These are phyloP conservation scores for Bruguiera sexangula DNA, from an alignment of 345 rosid genomes.

Conservation along the genomic window DNA sequence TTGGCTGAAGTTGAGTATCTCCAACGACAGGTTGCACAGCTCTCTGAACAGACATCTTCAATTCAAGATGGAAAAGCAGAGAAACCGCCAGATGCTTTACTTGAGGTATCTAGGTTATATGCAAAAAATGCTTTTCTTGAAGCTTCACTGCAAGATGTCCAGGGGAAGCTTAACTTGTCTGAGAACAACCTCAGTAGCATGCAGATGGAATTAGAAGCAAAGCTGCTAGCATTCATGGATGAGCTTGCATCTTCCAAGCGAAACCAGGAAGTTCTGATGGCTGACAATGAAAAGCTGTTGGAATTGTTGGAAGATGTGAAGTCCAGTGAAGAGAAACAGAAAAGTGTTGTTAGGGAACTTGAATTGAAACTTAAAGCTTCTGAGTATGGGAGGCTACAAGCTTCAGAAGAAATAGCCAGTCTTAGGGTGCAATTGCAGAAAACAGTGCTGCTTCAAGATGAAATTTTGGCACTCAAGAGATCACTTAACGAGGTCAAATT, in stretches of 20 bases:
- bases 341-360: conserved; percentile 42
- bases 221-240: conserved; percentile 25
- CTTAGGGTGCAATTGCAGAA: conserved; percentile 48
- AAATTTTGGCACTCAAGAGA: conserved; percentile 47
- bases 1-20: conserved; percentile 41
- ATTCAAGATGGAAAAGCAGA: conserved; percentile 37
- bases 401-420: conserved; percentile 46
- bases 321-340: conserved; percentile 49
- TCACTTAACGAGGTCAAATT: conserved; percentile 41
- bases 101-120: conserved; percentile 41
- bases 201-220: conserved; percentile 37
- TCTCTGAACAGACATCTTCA: conserved; percentile 36
- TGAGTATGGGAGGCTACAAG: conserved; percentile 46
- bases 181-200: conserved; percentile 30
- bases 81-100: conserved; percentile 33
- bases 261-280: conserved; percentile 51
- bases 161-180: conserved; percentile 32
- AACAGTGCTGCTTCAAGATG: conserved; percentile 44
- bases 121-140: conserved; percentile 38
- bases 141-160: conserved; percentile 40
- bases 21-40: conserved; percentile 38
- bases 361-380: conserved; percentile 46
- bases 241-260: conserved; percentile 47
- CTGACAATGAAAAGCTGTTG: conserved; percentile 53
- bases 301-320: conserved; percentile 51